A percentile compares a stretch with the other conserved stretches of the same genome.
Evolutionary conservation across 2,329 filamentous ascomycete species (phyloP).

Genomic region (Sporothrix curviconia): DNA sequence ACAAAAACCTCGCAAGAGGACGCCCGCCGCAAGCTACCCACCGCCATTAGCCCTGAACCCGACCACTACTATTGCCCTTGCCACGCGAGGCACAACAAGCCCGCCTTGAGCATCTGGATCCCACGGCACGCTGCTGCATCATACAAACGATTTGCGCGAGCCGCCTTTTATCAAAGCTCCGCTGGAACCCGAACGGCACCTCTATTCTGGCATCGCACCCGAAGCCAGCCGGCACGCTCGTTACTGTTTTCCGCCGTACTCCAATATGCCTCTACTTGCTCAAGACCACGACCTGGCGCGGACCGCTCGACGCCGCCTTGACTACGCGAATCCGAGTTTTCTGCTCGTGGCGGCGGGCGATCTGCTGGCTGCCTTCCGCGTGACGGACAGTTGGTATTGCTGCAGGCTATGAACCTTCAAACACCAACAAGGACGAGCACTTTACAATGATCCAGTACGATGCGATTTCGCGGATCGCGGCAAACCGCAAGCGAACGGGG

Average conservation of each 20-base stretch:
- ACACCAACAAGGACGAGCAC: slow-evolving; percentile 46
- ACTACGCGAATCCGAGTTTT: slow-evolving; percentile 51
- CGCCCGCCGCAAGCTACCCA: slow-evolving; percentile 43
- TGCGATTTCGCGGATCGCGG: slow-evolving; percentile 44
- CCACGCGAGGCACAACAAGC: slow-evolving; percentile 49
- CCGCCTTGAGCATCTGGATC: slow-evolving; percentile 50
- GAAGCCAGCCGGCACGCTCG: slow-evolving; percentile 45
- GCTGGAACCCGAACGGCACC: slow-evolving; percentile 52
- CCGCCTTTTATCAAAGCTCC: slow-evolving; percentile 56
- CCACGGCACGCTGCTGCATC: slow-evolving; percentile 45
- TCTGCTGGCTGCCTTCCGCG: slow-evolving; percentile 43
- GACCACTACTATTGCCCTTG: slow-evolving; percentile 50
- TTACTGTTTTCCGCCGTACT: slow-evolving; percentile 43
- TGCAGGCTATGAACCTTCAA: slow-evolving; percentile 42
- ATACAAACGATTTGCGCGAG: slow-evolving; percentile 54
- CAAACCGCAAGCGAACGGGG: slow-evolving; percentile 56
- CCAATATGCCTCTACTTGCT: slow-evolving; percentile 42
- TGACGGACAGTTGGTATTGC: slow-evolving; percentile 41
- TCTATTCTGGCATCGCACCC: slow-evolving; percentile 53
- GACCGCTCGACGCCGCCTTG: slow-evolving; percentile 54
- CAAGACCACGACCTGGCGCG: slow-evolving; percentile 43
- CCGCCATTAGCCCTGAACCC: slow-evolving; percentile 56
- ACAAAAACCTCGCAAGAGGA: slow-evolving; percentile 47
- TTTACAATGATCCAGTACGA: slow-evolving; percentile 54
- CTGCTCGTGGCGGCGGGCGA: slow-evolving; percentile 55